Evolutionary conservation across 2,329 filamentous ascomycete species (phyloP).

Genomic region (Bipolaris cookei): DNA sequence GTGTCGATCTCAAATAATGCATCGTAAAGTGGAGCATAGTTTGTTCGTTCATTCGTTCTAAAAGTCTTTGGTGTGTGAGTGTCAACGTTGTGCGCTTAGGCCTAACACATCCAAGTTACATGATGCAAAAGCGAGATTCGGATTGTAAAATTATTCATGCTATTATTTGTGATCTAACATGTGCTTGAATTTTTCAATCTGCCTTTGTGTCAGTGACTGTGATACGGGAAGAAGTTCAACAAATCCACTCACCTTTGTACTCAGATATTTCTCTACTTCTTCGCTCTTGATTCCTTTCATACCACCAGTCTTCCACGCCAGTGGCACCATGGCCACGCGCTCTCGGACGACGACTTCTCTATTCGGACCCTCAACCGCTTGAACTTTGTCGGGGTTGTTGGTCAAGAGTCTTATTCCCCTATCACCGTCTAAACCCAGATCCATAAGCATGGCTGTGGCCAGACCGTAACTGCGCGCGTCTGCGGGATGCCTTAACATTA

Average conservation of each 20-base stretch:
- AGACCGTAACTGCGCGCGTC: slow-evolving; percentile 94
- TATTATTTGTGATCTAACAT: slow-evolving; percentile 49
- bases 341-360: slow-evolving; percentile 87
- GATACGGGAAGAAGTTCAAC: slow-evolving; percentile 9
- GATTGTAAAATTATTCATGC: not conserved
- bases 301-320: slow-evolving; percentile 84
- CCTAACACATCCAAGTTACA: not conserved
- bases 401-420: slow-evolving; percentile 81
- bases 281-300: slow-evolving; percentile 81
- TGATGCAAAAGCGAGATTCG: not conserved
- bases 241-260: slow-evolving; percentile 77
- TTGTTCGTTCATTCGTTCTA: too few species aligned
- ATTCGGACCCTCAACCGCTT: slow-evolving; percentile 90
- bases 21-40: not conserved
- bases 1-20: too few species aligned
- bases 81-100: not conserved
- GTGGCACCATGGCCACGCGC: slow-evolving; percentile 90
- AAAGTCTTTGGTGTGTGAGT: not conserved
- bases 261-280: slow-evolving; percentile 92
- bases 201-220: slow-evolving; percentile 18
- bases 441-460: slow-evolving; percentile 91
- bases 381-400: slow-evolving; percentile 97
- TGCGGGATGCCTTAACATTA: slow-evolving; percentile 87
- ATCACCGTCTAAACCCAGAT: slow-evolving; percentile 75
- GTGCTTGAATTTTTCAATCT: slow-evolving; percentile 62